phyloP scores from a whole-genome alignment of 2,329 filamentous ascomycete species.

The Thelonectria discophora region DNA sequence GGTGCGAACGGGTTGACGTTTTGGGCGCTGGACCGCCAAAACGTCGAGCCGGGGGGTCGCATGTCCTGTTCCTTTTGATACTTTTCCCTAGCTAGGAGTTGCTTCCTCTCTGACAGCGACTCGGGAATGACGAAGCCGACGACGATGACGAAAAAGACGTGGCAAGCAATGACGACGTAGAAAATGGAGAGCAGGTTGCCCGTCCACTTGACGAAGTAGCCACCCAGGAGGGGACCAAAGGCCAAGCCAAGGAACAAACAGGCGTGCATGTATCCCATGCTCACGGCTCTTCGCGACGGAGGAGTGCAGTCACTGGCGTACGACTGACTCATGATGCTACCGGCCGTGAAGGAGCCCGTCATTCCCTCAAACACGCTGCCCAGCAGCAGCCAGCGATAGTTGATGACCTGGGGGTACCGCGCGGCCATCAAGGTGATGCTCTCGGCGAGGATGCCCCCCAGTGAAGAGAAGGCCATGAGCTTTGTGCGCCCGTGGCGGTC shows the following conservation, averaged over 20 bases:
- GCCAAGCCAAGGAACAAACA: conserved; percentile 91
- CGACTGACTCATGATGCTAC: conserved; percentile 78
- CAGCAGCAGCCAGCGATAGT: conserved; percentile 81
- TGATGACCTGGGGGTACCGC: conserved; percentile 74
- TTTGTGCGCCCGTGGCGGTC: conserved; percentile 85
- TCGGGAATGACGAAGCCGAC: conserved; percentile 80
- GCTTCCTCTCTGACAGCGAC: conserved; percentile 79
- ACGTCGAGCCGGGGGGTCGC: conserved; percentile 38
- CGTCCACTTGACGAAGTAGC: conserved; percentile 79
- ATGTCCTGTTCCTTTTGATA: conserved; percentile 59
- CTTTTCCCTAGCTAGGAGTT: conserved; percentile 75
- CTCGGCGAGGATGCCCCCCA: conserved; percentile 79
- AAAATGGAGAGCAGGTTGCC: conserved; percentile 83
- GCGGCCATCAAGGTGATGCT: conserved; percentile 81
- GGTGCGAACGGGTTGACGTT: conserved; percentile 77
- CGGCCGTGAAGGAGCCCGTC: conserved; percentile 87
- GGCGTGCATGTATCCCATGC: conserved; percentile 90
- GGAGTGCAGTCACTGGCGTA: conserved; percentile 91
- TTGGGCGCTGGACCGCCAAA: conserved; percentile 48
- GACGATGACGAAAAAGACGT: conserved; percentile 77
- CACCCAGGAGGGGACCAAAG: conserved; percentile 82
- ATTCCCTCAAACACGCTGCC: conserved; percentile 83
- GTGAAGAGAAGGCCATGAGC: conserved; percentile 76
- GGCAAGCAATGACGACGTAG: conserved; percentile 78
- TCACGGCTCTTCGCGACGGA: conserved; percentile 79